Conservation (phyloP, 1,284 basidiomycete genomes). For the Naganishia sp. region DNA sequence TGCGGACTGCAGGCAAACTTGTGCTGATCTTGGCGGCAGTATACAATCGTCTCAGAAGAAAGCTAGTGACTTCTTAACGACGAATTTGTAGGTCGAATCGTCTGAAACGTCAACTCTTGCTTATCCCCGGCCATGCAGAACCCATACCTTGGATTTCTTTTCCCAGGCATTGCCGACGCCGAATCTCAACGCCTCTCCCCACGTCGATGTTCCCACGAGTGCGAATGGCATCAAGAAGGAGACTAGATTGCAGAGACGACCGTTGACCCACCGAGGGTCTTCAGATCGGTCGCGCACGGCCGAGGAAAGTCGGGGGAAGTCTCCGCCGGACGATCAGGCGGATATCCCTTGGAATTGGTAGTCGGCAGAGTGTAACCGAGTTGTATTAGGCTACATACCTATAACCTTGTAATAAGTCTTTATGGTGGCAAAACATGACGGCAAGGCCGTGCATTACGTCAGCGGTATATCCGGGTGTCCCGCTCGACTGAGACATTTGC, state of each 20-base stretch:
- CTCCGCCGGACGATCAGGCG: not conserved
- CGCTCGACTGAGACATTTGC: no score
- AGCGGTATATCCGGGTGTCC: not conserved
- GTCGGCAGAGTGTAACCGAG: not conserved
- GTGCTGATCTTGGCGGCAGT: not conserved
- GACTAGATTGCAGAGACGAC: not conserved
- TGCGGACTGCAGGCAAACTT: not conserved
- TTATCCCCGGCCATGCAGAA: not conserved
- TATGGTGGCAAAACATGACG: not conserved
- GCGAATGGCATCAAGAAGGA: not conserved
- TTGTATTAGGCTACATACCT: not conserved
- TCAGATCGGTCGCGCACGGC: not conserved
- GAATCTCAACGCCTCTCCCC: constrained; percentile 2
- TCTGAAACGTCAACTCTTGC: not conserved
- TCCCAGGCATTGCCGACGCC: constrained; percentile 20
- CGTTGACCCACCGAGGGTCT: not conserved
- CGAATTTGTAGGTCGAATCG: constrained; percentile 7
- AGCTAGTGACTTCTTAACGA: constrained; percentile 17
- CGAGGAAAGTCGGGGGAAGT: not conserved
- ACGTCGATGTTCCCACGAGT: not conserved
- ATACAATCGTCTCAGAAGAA: constrained; percentile 23
- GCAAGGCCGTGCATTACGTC: not conserved
- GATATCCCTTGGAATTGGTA: constrained; percentile 27
- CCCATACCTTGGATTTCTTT: constrained; percentile 22
- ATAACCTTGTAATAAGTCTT: no score